These are phyloP conservation scores for Kwoniella mangroviensis DNA, from an alignment of 768 basidiomycete species.

Conservation along the genomic window DNA sequence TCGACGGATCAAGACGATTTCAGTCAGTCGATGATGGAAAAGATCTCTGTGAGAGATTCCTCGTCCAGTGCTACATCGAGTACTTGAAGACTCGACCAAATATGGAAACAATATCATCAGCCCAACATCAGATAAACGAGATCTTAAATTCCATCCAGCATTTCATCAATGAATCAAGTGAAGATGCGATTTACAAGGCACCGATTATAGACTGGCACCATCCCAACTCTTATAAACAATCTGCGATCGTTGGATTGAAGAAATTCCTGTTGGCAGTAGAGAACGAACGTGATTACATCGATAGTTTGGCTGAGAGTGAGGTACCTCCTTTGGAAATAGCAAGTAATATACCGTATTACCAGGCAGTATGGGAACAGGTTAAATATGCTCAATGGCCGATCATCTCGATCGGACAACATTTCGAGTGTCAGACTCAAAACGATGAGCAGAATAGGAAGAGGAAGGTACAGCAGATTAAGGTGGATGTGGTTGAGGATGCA, in stretches of 20 bases:
- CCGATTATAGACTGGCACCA: conserved; percentile 53
- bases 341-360: conserved; percentile 78
- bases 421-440: conserved; percentile 16
- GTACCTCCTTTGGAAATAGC: conserved; percentile 41
- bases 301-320: conserved; percentile 24
- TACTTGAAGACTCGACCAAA: background rate
- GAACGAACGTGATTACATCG: conserved; percentile 41
- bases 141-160: conserved; percentile 20
- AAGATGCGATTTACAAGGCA: conserved; percentile 34
- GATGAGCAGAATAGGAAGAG: conserved; percentile 18
- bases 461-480: conserved; percentile 62
- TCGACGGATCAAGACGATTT: background rate
- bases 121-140: conserved; percentile 13
- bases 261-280: conserved; percentile 40
- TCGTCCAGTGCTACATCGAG: background rate
- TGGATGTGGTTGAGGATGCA: conserved; percentile 78
- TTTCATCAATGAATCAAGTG: conserved; percentile 13
- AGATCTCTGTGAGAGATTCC: background rate
- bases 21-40: background rate
- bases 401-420: conserved; percentile 61
- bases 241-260: conserved; percentile 41
- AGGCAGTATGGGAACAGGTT: conserved; percentile 82
- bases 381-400: conserved; percentile 67
- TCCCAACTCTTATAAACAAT: conserved; percentile 42
- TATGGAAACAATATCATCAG: background rate